These are phyloP conservation scores for Oidiodendron maius DNA, from an alignment of 495 filamentous ascomycete genomes.

Conservation along the genomic window DNA sequence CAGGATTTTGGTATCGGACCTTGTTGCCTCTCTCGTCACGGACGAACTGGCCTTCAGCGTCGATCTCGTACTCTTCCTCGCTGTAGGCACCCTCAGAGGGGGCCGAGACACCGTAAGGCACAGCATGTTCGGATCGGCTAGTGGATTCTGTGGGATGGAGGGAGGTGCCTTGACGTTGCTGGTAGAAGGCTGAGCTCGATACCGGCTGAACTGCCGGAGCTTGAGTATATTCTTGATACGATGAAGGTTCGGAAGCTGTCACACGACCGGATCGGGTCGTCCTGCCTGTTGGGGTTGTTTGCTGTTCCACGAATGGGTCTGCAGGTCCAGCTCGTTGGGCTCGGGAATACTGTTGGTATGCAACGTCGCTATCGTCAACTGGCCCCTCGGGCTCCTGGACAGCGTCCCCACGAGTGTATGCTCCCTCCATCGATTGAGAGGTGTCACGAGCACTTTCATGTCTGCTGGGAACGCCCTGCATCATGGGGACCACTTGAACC, in stretches of 20 bases:
- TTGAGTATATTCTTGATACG: constrained; percentile 28
- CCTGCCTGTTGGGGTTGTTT: constrained; percentile 1
- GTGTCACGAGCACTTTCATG: constrained; percentile 39
- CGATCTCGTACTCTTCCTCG: constrained; percentile 52
- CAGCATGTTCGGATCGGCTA: constrained; percentile 1
- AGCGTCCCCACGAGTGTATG: constrained; percentile 21
- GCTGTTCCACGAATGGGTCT: constrained; percentile 20
- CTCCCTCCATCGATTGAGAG: constrained; percentile 41
- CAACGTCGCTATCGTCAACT: constrained; percentile 17
- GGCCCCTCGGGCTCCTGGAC: constrained; percentile 12
- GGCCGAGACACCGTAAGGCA: constrained; percentile 16
- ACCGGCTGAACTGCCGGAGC: constrained; percentile 32
- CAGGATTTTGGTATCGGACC: constrained; percentile 32
- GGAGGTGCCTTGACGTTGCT: constrained; percentile 19
- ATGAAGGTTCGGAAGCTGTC: constrained; percentile 1
- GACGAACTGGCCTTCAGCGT: constrained; percentile 40
- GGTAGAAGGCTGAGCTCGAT: constrained; percentile 22
- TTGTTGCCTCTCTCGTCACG: constrained; percentile 40
- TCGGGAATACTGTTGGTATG: constrained; percentile 22
- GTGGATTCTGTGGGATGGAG: constrained; percentile 16
- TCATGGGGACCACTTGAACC: constrained; percentile 95
- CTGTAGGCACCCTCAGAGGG: constrained; percentile 48
- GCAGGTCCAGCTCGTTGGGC: constrained; percentile 17
- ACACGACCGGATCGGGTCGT: not conserved
- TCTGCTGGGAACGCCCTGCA: constrained; percentile 64